Conservation (phyloP, 2,329 filamentous ascomycete genomes). For the Paramyrothecium roridum region DNA sequence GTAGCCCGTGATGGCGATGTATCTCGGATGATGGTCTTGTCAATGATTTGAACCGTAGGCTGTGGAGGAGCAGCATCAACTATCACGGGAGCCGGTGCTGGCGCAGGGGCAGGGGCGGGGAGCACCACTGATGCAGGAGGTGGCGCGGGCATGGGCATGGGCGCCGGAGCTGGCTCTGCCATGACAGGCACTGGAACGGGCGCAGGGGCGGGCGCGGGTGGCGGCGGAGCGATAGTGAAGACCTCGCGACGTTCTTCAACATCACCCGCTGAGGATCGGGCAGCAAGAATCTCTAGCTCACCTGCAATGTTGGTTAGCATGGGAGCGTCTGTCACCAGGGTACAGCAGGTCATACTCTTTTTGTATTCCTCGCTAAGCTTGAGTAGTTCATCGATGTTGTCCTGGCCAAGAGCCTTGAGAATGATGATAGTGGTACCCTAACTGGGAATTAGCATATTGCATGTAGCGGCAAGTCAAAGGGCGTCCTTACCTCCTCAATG, state of each 20-base stretch:
- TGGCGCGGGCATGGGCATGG: constrained; percentile 21
- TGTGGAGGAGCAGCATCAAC: constrained; percentile 28
- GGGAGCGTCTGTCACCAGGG: background rate
- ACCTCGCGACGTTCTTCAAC: constrained; percentile 46
- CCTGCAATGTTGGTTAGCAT: constrained; percentile 21
- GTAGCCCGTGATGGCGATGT: constrained; percentile 42
- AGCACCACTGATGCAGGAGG: constrained; percentile 25
- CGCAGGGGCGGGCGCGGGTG: constrained; percentile 15
- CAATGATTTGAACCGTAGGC: constrained; percentile 35
- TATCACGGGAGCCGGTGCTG: constrained; percentile 24
- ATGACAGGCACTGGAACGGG: constrained; percentile 4
- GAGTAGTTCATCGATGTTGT: constrained; percentile 89
- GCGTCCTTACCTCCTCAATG: constrained; percentile 70
- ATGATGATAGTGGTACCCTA: constrained; percentile 80
- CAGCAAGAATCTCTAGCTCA: constrained; percentile 40
- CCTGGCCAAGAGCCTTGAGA: constrained; percentile 78
- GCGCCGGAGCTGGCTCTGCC: constrained; percentile 19
- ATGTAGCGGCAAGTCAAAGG: background rate
- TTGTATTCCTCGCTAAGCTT: constrained; percentile 76
- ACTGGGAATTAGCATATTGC: constrained; percentile 6
- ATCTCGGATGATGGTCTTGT: constrained; percentile 47
- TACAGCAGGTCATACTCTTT: constrained; percentile 40
- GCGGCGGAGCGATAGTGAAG: constrained; percentile 28
- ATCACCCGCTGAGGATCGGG: constrained; percentile 43
- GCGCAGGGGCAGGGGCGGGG: constrained; percentile 20